Base-by-base conservation (phyloP, 768 basidiomycete genomes). In the Phlebiopsis flavidoalba region DNA sequence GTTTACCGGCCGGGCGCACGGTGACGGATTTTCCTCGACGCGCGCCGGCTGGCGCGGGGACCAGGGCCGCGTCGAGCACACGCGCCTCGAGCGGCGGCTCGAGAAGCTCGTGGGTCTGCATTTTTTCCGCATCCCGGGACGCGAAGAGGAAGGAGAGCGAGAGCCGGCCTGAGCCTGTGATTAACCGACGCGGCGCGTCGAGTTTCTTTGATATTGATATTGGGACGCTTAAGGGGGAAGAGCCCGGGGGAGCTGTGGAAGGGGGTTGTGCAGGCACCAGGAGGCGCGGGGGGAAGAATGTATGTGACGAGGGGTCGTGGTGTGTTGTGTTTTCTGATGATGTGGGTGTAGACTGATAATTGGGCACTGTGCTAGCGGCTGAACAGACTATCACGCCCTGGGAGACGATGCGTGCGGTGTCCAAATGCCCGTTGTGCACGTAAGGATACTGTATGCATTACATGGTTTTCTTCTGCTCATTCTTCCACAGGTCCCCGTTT, bases 371-470 rank as follows among this genome's bases (percentile, higher is more conserved):
- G 51, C 48, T 48, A 91, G 88, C 82, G 57, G 88, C 87, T 3
- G 96, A 99, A 73, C 95, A 96, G 72, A 79, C 83, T 48, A 95
- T 99, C 65, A 94, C 97, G 2, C 93, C 93, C 5, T 99, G 96
- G 96, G 86, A 97, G 86, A 89, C 45, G 96, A 98, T 69, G 77
- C 82, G 1, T n/a, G 67, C 77, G 3, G 93, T 87, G 0, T 83
- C 81, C 49, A 85, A 86, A 61, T 99, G 96, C 75, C 89, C 93
- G 0, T 76, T 96, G 63, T 99, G 96, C 83, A 72, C 69, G 93
- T 91, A 72, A 71, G 84, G 14, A 6, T 37, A 45, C 19, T 36
- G 40, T 43, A 0, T 47, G 37, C 15, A 19, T 21, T 19, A 12
- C 6, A 22, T 14, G 24, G 47, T 4, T 61, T 8, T 12, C 50